Evolutionary conservation across 768 basidiomycete genomes (phyloP).

Genomic region (Naganishia friedmannii): DNA sequence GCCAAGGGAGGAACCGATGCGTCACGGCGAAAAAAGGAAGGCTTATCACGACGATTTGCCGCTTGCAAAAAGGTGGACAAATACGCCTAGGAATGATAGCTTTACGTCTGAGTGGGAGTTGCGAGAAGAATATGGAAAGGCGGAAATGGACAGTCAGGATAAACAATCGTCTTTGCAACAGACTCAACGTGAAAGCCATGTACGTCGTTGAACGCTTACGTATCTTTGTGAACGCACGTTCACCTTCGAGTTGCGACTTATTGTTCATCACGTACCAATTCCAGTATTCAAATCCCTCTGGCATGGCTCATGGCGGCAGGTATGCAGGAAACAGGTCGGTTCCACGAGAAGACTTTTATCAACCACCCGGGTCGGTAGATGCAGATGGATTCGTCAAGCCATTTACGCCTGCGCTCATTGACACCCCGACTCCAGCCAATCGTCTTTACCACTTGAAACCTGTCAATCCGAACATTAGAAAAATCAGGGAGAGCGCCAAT

Average conservation of each 20-base stretch:
- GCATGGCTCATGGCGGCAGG: background rate
- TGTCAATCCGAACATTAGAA: conserved; percentile 5
- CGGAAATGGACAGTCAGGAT: background rate
- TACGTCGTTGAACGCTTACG: background rate
- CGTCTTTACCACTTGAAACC: conserved; percentile 13
- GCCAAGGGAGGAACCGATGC: background rate
- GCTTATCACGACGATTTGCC: background rate
- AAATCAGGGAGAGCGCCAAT: background rate
- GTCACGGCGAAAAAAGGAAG: background rate
- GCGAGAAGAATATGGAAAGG: background rate
- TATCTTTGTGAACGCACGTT: too few relatives aligned
- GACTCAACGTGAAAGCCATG: background rate
- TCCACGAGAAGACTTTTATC: background rate
- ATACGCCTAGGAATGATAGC: background rate
- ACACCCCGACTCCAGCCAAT: conserved; percentile 17
- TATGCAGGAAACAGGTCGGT: background rate
- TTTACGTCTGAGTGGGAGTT: background rate
- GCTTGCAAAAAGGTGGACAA: background rate
- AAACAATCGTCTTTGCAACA: background rate
- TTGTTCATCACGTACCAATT: background rate
- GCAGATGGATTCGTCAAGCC: conserved; percentile 17
- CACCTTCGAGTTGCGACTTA: too few relatives aligned
- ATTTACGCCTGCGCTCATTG: background rate
- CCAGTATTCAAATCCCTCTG: background rate
- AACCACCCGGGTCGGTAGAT: background rate